A percentile compares a stretch with the other conserved stretches of the same genome.
Evolutionary conservation across 1,284 basidiomycete species (phyloP).

Genomic region (Xanthoconium separans): DNA sequence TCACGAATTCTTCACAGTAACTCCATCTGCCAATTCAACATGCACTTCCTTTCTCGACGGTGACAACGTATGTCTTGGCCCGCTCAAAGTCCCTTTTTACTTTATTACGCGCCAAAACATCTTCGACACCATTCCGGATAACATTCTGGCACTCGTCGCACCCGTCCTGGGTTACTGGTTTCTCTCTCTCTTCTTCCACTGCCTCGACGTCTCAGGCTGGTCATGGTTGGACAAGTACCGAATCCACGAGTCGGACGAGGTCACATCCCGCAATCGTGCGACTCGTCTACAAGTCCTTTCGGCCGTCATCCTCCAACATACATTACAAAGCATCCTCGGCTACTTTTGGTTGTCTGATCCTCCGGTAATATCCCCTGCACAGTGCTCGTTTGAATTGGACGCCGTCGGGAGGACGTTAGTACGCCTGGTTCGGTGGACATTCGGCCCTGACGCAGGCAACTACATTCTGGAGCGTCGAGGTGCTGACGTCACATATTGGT

Average conservation of each 20-base stretch:
- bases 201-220: conserved; percentile 74
- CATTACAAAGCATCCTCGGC: conserved; percentile 81
- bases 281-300: conserved; percentile 68
- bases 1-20: conserved; percentile 9
- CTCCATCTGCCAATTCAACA: conserved; percentile 21
- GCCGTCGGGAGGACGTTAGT: conserved; percentile 41
- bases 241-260: conserved; percentile 87
- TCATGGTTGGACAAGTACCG: conserved; percentile 83
- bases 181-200: conserved; percentile 78
- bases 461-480: conserved; percentile 45
- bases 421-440: conserved; percentile 40
- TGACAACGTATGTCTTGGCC: conserved; percentile 25
- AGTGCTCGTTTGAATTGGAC: conserved; percentile 43
- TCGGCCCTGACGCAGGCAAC: conserved; percentile 38
- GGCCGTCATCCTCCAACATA: conserved; percentile 85
- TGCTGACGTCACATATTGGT: conserved; percentile 56
- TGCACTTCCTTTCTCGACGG: conserved; percentile 28
- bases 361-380: conserved; percentile 38
- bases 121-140: conserved; percentile 68
- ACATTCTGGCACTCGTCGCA: conserved; percentile 67
- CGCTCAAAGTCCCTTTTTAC: conserved; percentile 56
- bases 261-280: conserved; percentile 76
- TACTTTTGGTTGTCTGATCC: conserved; percentile 64
- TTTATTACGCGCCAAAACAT: conserved; percentile 54
- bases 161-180: conserved; percentile 91